phyloP scores from a whole-genome alignment of 352 stramenopile species.

The Pythium sp. region DNA sequence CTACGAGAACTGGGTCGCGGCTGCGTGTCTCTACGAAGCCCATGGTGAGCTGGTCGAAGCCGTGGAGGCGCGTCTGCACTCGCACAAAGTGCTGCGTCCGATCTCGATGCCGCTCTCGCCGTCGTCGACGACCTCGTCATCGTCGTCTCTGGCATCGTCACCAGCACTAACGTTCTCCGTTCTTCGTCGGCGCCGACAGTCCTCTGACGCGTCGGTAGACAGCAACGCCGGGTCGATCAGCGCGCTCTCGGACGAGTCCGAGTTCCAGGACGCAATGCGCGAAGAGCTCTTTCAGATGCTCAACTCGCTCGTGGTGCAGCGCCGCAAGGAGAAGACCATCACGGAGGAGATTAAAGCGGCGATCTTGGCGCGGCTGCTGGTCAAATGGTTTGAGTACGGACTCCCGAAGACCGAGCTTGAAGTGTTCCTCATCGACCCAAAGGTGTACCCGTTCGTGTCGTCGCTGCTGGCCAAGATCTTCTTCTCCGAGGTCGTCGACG shows the following conservation, averaged over 20 bases:
- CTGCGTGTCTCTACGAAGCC: slow-evolving; percentile 73
- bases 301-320: slow-evolving; percentile 56
- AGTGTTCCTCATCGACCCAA: slow-evolving; percentile 52
- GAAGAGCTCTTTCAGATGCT: slow-evolving; percentile 64
- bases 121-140: slow-evolving; percentile 3
- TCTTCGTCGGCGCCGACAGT: slow-evolving; percentile 18
- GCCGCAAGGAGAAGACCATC: slow-evolving; percentile 26
- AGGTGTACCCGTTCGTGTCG: slow-evolving; percentile 59
- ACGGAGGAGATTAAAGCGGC: slow-evolving; percentile 46
- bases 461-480: slow-evolving; percentile 70
- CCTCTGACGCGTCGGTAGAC: slow-evolving; percentile 29
- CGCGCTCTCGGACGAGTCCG: slow-evolving; percentile 31
- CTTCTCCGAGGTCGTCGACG: slow-evolving; percentile 64
- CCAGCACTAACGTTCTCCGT: slow-evolving; percentile 5
- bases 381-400: slow-evolving; percentile 85
- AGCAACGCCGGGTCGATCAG: slow-evolving; percentile 22
- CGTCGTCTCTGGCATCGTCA: slow-evolving; percentile 7
- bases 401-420: slow-evolving; percentile 58
- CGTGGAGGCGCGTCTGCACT: slow-evolving; percentile 78
- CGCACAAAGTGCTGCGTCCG: slow-evolving; percentile 40
- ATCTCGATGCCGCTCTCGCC: slow-evolving; percentile 5
- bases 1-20: slow-evolving; percentile 79
- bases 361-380: slow-evolving; percentile 73
- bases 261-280: slow-evolving; percentile 55
- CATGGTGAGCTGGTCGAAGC: slow-evolving; percentile 80